Percentiles rank a stretch among this genome's conserved stretches.
Evolutionary conservation across 306 rosid genomes (phyloP).

Genomic region (Albizia julibrissin): DNA sequence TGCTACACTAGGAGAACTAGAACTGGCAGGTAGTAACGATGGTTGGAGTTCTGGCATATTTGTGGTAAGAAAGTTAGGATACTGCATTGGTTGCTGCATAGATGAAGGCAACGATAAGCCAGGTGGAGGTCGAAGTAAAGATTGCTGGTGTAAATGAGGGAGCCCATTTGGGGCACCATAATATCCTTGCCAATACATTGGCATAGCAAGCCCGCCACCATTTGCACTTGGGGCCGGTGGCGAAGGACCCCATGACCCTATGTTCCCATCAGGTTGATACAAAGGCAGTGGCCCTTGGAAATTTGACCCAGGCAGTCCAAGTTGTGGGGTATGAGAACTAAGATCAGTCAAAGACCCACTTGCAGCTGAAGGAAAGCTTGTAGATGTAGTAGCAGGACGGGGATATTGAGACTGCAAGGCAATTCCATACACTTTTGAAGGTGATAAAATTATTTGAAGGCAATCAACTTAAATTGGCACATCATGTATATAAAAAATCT

Average conservation of each 20-base stretch:
- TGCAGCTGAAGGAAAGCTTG: constrained; percentile 68
- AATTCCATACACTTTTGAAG: constrained; percentile 32
- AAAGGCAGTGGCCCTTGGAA: constrained; percentile 76
- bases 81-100: constrained; percentile 79
- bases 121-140: constrained; percentile 82
- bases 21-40: constrained; percentile 50
- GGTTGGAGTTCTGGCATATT: constrained; percentile 67
- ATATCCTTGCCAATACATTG: constrained; percentile 98
- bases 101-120: constrained; percentile 78
- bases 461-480: constrained; percentile 9
- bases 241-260: constrained; percentile 84
- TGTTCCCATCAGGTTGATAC: constrained; percentile 84
- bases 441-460: constrained; percentile 11
- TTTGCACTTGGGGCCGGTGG: constrained; percentile 72
- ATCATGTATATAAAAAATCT: not conserved
- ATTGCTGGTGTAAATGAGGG: constrained; percentile 79
- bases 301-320: constrained; percentile 73
- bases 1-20: constrained; percentile 43
- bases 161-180: constrained; percentile 83
- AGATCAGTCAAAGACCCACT: constrained; percentile 68
- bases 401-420: constrained; percentile 85
- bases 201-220: constrained; percentile 78
- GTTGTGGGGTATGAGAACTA: constrained; percentile 62
- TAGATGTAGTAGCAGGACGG: constrained; percentile 54
- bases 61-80: constrained; percentile 60